These are phyloP conservation scores for Ustilago bromivora DNA, from an alignment of 1,284 basidiomycete genomes.

Conservation along the genomic window DNA sequence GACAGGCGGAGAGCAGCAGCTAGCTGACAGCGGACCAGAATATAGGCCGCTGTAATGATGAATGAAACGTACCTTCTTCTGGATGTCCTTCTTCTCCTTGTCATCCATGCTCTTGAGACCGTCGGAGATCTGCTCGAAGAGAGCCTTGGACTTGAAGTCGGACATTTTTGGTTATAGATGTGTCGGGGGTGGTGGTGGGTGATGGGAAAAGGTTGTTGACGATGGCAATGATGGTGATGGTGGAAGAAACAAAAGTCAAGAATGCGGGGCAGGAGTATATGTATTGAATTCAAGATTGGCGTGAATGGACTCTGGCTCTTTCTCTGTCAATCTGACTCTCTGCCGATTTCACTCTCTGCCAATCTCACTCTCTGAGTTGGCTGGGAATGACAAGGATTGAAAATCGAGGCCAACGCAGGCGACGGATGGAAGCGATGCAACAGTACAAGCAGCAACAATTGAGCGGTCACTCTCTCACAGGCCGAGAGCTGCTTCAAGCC, in stretches of 20 bases:
- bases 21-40: no score
- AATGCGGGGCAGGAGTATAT: constrained; percentile 32
- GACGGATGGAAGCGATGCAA: background rate
- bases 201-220: background rate
- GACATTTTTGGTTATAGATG: constrained; percentile 52
- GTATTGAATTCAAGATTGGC: constrained; percentile 19
- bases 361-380: background rate
- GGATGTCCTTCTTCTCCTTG: constrained; percentile 80
- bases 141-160: constrained; percentile 66
- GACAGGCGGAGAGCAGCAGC: no score
- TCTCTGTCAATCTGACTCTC: background rate
- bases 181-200: background rate
- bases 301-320: constrained; percentile 13
- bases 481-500: background rate
- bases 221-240: constrained; percentile 10
- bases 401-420: background rate
- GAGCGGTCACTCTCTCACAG: background rate
- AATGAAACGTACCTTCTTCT: constrained; percentile 80
- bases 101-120: constrained; percentile 78
- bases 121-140: constrained; percentile 73
- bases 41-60: no score
- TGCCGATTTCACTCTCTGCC: background rate
- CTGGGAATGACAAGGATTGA: background rate
- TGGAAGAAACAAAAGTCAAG: background rate
- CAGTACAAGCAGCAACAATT: background rate